Conservation (phyloP, 345 rosid species). For the Pistacia vera region DNA sequence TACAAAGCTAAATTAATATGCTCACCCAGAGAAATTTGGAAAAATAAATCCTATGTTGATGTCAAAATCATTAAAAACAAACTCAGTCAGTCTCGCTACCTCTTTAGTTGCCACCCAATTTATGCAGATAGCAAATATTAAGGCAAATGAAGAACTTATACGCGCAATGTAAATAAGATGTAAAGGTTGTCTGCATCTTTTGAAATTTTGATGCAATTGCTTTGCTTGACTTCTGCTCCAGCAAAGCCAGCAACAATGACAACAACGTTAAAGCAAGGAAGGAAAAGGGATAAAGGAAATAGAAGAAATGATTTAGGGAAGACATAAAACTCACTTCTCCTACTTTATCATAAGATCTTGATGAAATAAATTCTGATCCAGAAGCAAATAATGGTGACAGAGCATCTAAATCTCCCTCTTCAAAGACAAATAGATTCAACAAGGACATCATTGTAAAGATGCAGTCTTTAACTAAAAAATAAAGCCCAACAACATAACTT, state of each 20-base stretch:
- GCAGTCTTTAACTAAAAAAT: constrained; percentile 62
- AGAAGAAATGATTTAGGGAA: constrained; percentile 14
- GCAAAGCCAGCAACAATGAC: constrained; percentile 33
- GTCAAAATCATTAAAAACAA: background rate
- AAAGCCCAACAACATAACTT: constrained; percentile 51
- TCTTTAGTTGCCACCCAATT: background rate
- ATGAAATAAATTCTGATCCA: constrained; percentile 20
- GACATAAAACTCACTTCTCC: constrained; percentile 32
- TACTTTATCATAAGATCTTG: constrained; percentile 19
- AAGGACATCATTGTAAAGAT: constrained; percentile 54
- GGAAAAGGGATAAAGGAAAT: background rate
- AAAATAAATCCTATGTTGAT: background rate
- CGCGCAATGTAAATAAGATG: background rate
- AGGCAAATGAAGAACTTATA: background rate
- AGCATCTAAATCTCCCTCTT: constrained; percentile 58
- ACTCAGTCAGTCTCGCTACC: too few species aligned
- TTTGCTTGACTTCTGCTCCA: constrained; percentile 34
- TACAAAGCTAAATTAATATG: too few species aligned
- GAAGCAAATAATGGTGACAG: constrained; percentile 31
- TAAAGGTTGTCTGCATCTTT: constrained; percentile 51
- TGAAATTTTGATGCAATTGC: constrained; percentile 53
- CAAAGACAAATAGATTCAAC: constrained; percentile 54
- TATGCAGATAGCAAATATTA: background rate
- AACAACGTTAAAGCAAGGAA: constrained; percentile 12
- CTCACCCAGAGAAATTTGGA: too few species aligned